Conservation (phyloP, 495 filamentous ascomycete genomes). For the Penicillium verhagenii region DNA sequence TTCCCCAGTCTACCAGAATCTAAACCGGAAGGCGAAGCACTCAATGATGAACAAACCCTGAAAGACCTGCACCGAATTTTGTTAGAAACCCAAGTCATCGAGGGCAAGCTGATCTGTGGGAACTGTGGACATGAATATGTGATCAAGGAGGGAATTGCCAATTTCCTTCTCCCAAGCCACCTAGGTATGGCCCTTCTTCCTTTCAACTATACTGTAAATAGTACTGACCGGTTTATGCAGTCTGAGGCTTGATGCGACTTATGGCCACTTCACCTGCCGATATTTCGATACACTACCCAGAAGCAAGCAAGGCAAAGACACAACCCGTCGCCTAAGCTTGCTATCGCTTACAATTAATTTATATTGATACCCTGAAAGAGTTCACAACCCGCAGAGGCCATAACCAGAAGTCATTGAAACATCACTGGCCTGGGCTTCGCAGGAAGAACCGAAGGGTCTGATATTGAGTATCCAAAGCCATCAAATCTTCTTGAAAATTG, state of each 20-base stretch:
- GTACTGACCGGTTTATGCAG: conserved; percentile 1
- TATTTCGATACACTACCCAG: background rate
- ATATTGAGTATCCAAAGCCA: background rate
- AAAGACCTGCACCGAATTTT: conserved; percentile 78
- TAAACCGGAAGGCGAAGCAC: conserved; percentile 56
- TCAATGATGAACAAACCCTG: conserved; percentile 61
- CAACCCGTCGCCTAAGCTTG: background rate
- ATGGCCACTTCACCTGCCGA: background rate
- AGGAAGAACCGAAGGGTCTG: background rate
- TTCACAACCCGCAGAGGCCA: background rate
- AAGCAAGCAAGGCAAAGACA: background rate
- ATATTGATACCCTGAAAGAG: background rate
- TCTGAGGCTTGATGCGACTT: background rate
- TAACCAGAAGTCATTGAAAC: background rate
- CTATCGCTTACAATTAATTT: background rate
- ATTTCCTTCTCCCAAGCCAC: conserved; percentile 92
- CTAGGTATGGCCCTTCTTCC: conserved; percentile 54
- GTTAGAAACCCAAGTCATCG: conserved; percentile 83
- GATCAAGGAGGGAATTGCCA: conserved; percentile 92
- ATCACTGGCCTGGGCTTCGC: background rate
- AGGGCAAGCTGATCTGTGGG: conserved; percentile 86
- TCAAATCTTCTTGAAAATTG: background rate
- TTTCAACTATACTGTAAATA: conserved; percentile 1
- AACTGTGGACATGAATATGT: conserved; percentile 91
- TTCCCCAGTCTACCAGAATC: conserved; percentile 74